Conservation (phyloP, 345 rosid species). For the Camelina hispida region DNA sequence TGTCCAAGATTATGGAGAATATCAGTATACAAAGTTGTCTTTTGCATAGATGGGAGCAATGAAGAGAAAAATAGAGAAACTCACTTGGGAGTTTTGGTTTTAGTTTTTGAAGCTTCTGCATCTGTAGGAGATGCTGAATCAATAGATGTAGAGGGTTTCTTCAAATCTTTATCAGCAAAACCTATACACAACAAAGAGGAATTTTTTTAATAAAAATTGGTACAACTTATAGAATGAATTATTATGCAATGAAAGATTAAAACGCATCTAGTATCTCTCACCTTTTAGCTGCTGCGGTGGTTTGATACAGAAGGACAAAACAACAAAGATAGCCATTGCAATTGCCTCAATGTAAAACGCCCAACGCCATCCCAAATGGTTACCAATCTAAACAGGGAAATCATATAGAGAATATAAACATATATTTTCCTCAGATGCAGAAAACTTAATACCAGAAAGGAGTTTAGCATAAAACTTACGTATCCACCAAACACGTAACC, state of each 20-base stretch:
- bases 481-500: constrained; percentile 95
- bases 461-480: constrained; percentile 51
- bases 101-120: constrained; percentile 16
- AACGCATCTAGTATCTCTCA: constrained; percentile 14
- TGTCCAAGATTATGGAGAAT: constrained; percentile 34
- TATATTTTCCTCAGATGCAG: neutral
- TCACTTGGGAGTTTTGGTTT: constrained; percentile 30
- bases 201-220: neutral
- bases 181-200: constrained; percentile 49
- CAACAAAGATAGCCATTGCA: constrained; percentile 80
- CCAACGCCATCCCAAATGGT: constrained; percentile 71
- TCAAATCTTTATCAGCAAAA: constrained; percentile 66
- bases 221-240: neutral
- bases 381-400: constrained; percentile 65
- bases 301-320: constrained; percentile 73
- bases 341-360: constrained; percentile 91
- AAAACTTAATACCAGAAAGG: constrained; percentile 13
- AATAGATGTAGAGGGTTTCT: constrained; percentile 52
- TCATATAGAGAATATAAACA: constrained; percentile 4
- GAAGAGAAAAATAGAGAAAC: constrained; percentile 7
- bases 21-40: neutral
- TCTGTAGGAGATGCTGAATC: constrained; percentile 51
- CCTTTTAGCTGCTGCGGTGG: constrained; percentile 94
- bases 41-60: constrained; percentile 1
- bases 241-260: constrained; percentile 1